phyloP scores from a whole-genome alignment of 306 rosid genomes.

The Crotalaria pallida region DNA sequence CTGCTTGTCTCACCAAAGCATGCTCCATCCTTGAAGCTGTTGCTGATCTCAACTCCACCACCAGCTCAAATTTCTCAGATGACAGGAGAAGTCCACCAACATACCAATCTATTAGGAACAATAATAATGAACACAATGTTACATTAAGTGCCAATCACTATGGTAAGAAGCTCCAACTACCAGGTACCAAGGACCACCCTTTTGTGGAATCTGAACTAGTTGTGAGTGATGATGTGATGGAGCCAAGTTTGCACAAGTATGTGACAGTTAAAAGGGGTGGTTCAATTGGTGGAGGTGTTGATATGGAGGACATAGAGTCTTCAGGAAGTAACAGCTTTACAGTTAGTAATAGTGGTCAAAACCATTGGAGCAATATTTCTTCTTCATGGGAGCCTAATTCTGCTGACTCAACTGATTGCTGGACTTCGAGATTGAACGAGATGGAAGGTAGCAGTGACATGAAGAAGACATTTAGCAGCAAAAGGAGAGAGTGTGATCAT shows the following conservation, averaged over 20 bases:
- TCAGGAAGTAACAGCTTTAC: slow-evolving; percentile 86
- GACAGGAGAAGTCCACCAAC: slow-evolving; percentile 33
- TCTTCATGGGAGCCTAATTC: slow-evolving; percentile 86
- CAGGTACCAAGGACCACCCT: slow-evolving; percentile 49
- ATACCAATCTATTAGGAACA: slow-evolving; percentile 37
- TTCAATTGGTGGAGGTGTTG: slow-evolving; percentile 34
- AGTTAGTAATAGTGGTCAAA: slow-evolving; percentile 43
- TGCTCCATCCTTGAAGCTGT: slow-evolving; percentile 97
- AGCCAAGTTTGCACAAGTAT: slow-evolving; percentile 93
- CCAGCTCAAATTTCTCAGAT: slow-evolving; percentile 44
- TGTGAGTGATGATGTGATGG: slow-evolving; percentile 64
- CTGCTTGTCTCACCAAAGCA: slow-evolving; percentile 81
- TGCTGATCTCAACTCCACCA: slow-evolving; percentile 82
- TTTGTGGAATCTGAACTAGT: slow-evolving; percentile 78
- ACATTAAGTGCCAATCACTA: slow-evolving; percentile 2
- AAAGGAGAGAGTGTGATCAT: slow-evolving; percentile 54
- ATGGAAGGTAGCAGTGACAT: neutral
- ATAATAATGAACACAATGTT: slow-evolving; percentile 32
- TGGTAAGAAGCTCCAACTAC: slow-evolving; percentile 18
- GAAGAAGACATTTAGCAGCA: slow-evolving; percentile 30
- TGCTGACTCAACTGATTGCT: slow-evolving; percentile 66
- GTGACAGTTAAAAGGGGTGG: slow-evolving; percentile 85
- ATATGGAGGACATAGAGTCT: slow-evolving; percentile 82
- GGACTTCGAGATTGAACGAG: slow-evolving; percentile 58
- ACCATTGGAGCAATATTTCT: slow-evolving; percentile 42